Base-by-base conservation (phyloP, 2,329 filamentous ascomycete genomes). In the Aspergillus sojae region DNA sequence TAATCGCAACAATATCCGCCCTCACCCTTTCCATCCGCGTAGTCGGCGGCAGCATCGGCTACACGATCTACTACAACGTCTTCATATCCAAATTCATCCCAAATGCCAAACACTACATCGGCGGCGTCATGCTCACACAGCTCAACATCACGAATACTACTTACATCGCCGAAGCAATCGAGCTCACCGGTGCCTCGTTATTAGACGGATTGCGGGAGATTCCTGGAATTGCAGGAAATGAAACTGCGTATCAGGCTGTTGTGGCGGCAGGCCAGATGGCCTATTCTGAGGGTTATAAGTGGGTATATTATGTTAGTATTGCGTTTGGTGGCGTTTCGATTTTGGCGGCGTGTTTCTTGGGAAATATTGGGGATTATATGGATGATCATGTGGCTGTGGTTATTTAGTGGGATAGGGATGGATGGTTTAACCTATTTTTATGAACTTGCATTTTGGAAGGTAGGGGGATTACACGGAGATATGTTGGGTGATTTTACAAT, bases 1-100 rank as follows among this genome's bases (percentile, higher is more conserved):
- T 91, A 6, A 91, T 92, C 66, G 89, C 88, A 9, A 91, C 89
- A 2, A 83, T 91, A 53, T 85, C 88, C 1, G 88, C 89, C 6
- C 79, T 92, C 26, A 91, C 89, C 0, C 83, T 91, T 43, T 85
- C 88, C n/a, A 86, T 91, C 67, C 88, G 89, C 43, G 87, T 90
- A 60, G 83, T 91, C 41, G 89, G 89, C 54, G 89, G 89, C 34
- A 83, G 85, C 14, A 84, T 91, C 63, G 89, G 87, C 39, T 90
- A 88, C 72, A 83, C 84, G n/a, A 80, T 85, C 54, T 82, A 82
- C 73, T 89, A 88, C 71, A 83, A 84, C 62, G 75, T 83, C 68
- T 81, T 81, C 65, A 70, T 82, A 65, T 77, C 79, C 65, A 82
- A 80, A 67, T 84, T 83, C 67, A 71, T 78, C 57, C 74, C 78